Conservation (phyloP, 768 basidiomycete species). For the Tubosaeta sp. region DNA sequence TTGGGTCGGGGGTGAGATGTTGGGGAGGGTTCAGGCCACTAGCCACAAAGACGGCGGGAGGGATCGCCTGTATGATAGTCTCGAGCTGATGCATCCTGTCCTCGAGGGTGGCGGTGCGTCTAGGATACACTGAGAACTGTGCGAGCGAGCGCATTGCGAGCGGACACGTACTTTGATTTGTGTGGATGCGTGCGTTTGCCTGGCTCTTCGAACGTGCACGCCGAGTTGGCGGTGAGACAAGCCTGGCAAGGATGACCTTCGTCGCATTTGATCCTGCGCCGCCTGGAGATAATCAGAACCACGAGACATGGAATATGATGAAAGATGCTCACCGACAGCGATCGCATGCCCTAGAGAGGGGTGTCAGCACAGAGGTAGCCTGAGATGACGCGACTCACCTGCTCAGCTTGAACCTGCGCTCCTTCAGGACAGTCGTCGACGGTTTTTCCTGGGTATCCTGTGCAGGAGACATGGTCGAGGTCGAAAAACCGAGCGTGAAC, state of each 20-base stretch:
- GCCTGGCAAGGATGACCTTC: slow-evolving; percentile 89
- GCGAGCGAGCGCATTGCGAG: slow-evolving; percentile 2
- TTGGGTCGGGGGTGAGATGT: slow-evolving; percentile 33
- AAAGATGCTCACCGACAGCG: slow-evolving; percentile 69
- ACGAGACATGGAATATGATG: not conserved
- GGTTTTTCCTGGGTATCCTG: slow-evolving; percentile 42
- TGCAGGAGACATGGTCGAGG: slow-evolving; percentile 26
- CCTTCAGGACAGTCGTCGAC: slow-evolving; percentile 57
- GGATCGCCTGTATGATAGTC: slow-evolving; percentile 79
- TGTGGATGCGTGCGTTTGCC: slow-evolving; percentile 83
- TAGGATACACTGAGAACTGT: slow-evolving; percentile 23
- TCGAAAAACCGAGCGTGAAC: slow-evolving; percentile 6
- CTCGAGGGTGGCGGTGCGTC: slow-evolving; percentile 78
- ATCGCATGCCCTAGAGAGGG: slow-evolving; percentile 70
- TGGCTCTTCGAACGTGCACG: slow-evolving; percentile 85
- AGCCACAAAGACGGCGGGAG: slow-evolving; percentile 72
- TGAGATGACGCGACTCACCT: slow-evolving; percentile 44
- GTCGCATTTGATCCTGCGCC: slow-evolving; percentile 82
- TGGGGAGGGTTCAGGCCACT: slow-evolving; percentile 38
- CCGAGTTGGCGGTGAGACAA: slow-evolving; percentile 74
- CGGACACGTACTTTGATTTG: slow-evolving; percentile 73
- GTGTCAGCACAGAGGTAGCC: slow-evolving; percentile 5
- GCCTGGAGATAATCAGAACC: slow-evolving; percentile 38
- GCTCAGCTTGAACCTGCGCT: slow-evolving; percentile 83
- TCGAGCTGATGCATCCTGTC: slow-evolving; percentile 88